Base-by-base conservation (phyloP, 2,329 filamentous ascomycete genomes). In the Verticillium dahliae region DNA sequence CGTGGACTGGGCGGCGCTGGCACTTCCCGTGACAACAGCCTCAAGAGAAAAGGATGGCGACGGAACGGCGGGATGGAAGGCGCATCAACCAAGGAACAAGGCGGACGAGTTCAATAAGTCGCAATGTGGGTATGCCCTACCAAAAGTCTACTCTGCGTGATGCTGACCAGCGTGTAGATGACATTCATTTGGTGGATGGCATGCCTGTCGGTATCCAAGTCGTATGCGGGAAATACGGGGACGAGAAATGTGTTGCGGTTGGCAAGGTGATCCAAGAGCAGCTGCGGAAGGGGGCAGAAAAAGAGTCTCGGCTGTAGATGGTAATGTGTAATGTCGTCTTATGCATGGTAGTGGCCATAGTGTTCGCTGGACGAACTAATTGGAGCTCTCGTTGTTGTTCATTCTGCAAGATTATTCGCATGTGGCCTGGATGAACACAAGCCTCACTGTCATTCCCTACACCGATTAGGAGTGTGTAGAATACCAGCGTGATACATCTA, bases 181-280 rank as follows among this genome's bases (percentile, higher is more conserved):
- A 58, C 11, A 58, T 58, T 14, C 4, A 58, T 13, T 33, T 58
- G 35, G 56, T 75, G 58, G 68, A 70, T 41, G 72, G 71, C 0
- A 72, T 90, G 0, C 74, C 74, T 1, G 60, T 75, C 0, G 64
- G 67, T 1, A 55, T 76, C n/a, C 73, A 76, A 65, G 61, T 76
- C 6, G 69, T 75, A 13, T 70, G 69, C 7, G 66, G 70, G 0
- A 74, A 71, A 60, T 67, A 73, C 58, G 68, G 74, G 14, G 74
- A 77, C 1, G 75, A 71, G 35, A 58, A 58, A 22, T 58, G 56
- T 27, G 61, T 72, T 74, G 65, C 75, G 76, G 34, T 77, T 73
- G 34, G 65, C n/a, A 69, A 59, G n/a, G 69, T 65, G 14, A 72
- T 71, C 39, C 72, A 64, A 34, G 65, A 61, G 68, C 74, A 75